Evolutionary conservation across 495 filamentous ascomycete species (phyloP), one percentile per base, ranked within the genome.

Genomic region (Lineolata rhizophorae): DNA sequence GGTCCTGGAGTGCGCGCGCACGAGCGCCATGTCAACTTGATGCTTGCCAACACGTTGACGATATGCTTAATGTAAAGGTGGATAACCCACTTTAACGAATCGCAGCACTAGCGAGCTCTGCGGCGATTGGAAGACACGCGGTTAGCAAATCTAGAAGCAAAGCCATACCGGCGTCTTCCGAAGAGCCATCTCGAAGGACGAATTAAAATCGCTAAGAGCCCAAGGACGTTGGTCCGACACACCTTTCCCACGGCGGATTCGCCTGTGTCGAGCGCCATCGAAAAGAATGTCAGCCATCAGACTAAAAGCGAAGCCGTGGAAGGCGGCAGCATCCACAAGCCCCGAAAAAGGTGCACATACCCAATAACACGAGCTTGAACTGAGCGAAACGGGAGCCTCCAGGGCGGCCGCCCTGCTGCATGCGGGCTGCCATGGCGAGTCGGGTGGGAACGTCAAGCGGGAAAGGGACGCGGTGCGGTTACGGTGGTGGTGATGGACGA

Each of bases 231-330:
- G 14, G 15, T 3, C 3, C 27, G 4, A 35, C 59, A 31, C 57
- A 87, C 80, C 77, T 92, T 94, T 73, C 87, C 87, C 15, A 97
- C 87, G 27, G 87, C 87, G 39, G 87, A 95, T 61, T 97, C 87
- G 48, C 87, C 85, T 95, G 35, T 5, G 52, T 24, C 45, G 30
- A 27, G 6, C 46, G 66, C 42, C n/a, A n/a, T n/a, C n/a, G 26
- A 4, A 29, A n/a, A 22, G 1, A 61, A 56, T 42, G 43, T 60
- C 41, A 53, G 53, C 34, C 11, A 12, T 3, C 29, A 34, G 5
- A 12, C 18, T 30, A 12, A 20, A 19, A 36, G 6, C 27, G 3
- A 14, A n/a, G n/a, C n/a, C n/a, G n/a, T n/a, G n/a, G n/a, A n/a
- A n/a, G n/a, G n/a, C 24, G 8, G 29, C 17, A 30, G 18, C 12